A percentile compares a stretch with the other conserved stretches of the same genome.
phyloP scores from a whole-genome alignment of 2,329 filamentous ascomycete species.

The Alternaria sp. region DNA sequence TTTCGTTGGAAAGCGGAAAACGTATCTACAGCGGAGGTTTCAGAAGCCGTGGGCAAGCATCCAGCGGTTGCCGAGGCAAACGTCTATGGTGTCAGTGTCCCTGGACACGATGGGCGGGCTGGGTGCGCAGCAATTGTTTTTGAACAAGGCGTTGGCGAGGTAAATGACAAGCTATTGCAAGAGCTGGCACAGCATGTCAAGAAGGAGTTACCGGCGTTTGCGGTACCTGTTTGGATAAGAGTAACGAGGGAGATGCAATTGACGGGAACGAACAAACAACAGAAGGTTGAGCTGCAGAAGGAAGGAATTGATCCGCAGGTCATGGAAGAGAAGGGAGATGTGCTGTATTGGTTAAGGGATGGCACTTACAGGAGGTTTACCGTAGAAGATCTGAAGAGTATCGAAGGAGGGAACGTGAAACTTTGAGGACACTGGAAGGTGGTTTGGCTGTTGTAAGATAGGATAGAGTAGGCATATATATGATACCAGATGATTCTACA shows the following conservation, averaged over 20 bases:
- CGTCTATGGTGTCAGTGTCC: slow-evolving; percentile 57
- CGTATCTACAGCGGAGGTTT: slow-evolving; percentile 56
- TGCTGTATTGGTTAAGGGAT: slow-evolving; percentile 53
- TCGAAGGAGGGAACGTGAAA: slow-evolving; percentile 40
- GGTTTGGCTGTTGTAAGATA: background rate
- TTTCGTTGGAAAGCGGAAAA: slow-evolving; percentile 57
- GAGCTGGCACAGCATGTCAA: slow-evolving; percentile 49
- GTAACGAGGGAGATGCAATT: slow-evolving; percentile 51
- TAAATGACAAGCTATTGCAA: slow-evolving; percentile 22
- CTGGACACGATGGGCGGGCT: slow-evolving; percentile 54
- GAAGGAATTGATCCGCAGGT: slow-evolving; percentile 53
- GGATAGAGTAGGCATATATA: background rate
- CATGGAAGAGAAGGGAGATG: slow-evolving; percentile 49
- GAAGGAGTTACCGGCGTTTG: slow-evolving; percentile 53
- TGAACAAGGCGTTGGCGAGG: slow-evolving; percentile 13
- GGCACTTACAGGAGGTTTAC: slow-evolving; percentile 41
- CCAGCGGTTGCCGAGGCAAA: slow-evolving; percentile 52
- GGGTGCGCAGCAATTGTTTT: slow-evolving; percentile 55
- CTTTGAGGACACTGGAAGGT: slow-evolving; percentile 23
- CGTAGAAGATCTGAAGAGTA: slow-evolving; percentile 32
- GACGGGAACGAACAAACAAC: slow-evolving; percentile 59
- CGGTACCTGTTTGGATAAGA: slow-evolving; percentile 56
- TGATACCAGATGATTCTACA: background rate
- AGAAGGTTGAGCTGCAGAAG: slow-evolving; percentile 53
- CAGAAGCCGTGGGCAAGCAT: slow-evolving; percentile 51